Base-by-base conservation (phyloP, 2,329 filamentous ascomycete genomes). In the Curvularia eragrostidis region DNA sequence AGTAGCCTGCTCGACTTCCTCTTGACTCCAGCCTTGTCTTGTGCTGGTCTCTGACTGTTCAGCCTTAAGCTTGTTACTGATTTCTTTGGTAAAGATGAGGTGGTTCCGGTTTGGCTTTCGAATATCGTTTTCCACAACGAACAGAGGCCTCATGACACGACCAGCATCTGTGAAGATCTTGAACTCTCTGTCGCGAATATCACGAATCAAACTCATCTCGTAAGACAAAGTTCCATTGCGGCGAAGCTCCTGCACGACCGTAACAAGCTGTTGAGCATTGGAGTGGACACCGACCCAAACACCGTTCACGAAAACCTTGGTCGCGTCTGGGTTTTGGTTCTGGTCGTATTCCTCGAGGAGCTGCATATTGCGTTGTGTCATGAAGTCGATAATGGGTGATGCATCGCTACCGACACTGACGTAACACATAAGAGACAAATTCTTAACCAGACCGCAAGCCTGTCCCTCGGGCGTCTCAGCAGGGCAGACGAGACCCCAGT, bases 81-180 rank as follows among this genome's bases (percentile, higher is more conserved):
- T 93, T 87, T n/a, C 92, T 87, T 77, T 95, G 66, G 87, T 95
- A 54, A 98, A 82, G 10, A 93, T 87, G 39, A 99, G 82, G 26
- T 87, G 87, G 52, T 92, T 93, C 73, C 88, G 86, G 61, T 91
- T 91, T 5, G 84, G 79, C 63, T 91, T 91, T 56, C 89, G 88
- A 9, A 82, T 81, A 54, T 96, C 89, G 70, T 94, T 95, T 68
- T 98, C 92, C 36, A 99, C 90, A 10, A 96, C 93, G 75, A 96
- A 98, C 5, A 98, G 82, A 0, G 95, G 95, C 63, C 95, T 87
- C 83, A 95, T 96, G 53, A 99, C 93, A 77, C 95, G 89, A 26
- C 95, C 95, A 41, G 94, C 94, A 77, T 99, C 95, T 3, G 94
- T 98, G 77, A 98, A 97, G 68, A 99, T 94, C 79, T 96, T 96